Evolutionary conservation across 2,329 filamentous ascomycete species (phyloP), one percentile per base, ranked within the genome.

Genomic region (Botrytis tulipae): DNA sequence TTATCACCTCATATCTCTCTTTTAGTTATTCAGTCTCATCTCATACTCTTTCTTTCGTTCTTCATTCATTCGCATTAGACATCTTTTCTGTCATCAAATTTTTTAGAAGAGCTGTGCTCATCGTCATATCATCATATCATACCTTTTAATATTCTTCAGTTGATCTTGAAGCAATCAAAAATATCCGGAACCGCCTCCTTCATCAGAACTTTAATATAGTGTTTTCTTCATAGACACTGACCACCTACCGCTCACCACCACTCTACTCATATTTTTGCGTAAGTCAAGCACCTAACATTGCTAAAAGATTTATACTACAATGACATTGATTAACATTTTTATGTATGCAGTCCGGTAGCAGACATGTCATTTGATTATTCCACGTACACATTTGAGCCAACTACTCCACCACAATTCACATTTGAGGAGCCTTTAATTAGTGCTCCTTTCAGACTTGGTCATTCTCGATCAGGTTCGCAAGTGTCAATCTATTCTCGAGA

Each of bases 401-500:
- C 81, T 76, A 86, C 86, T 16, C 85, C 86, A 73, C 86, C 86
- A 73, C 84, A 83, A 79, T 88, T 86, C 80, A 83, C 84, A 74
- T 89, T 89, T 82, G 87, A 90, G 78, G 83, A 86, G 62, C 85
- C 87, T 73, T 83, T 90, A 73, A 83, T 89, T 76, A 86, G 89
- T 76, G 84, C 89, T 75, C 84, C 87, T 37, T 88, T 78, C 73
- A 83, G 81, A 82, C 82, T 80, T 54, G 74, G 75, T 37, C 78
- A 81, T 72, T 78, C 83, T 83, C 74, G 84, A 84, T 77, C 78
- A 71, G 77, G 77, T 73, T 81, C 80, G 57, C 76, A 79, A 65
- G 78, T 76, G 59, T 81, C 78, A 76, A 84, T 89, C 79, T 92
- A 90, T 84, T 92, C 91, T 70, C 86, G 88, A 79, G 87, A 92